A percentile compares a stretch with the other conserved stretches of the same genome.
Conservation (phyloP, 139 green algal species). For the Pedinophyceae sp. region DNA sequence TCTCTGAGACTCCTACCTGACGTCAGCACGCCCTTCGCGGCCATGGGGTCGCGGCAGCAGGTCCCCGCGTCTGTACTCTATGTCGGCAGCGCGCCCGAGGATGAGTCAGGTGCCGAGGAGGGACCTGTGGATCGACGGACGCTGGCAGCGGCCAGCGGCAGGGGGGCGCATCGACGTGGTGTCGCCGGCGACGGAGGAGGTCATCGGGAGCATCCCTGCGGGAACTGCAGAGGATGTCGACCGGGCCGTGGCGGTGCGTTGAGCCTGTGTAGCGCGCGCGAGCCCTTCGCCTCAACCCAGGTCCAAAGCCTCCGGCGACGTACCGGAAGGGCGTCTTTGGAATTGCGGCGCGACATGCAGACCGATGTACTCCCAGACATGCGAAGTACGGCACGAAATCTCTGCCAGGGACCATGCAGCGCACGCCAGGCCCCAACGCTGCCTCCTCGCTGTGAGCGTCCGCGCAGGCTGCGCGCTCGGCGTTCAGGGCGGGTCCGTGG, state of each 20-base stretch:
- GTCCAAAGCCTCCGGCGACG: too few species aligned
- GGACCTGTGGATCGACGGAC: conserved; percentile 34
- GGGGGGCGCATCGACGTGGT: conserved; percentile 27
- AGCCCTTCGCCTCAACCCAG: too few species aligned
- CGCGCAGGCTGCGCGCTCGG: conserved; percentile 22
- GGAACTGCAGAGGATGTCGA: conserved; percentile 37
- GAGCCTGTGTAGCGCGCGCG: background rate
- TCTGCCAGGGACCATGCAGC: background rate
- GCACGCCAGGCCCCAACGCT: too few species aligned
- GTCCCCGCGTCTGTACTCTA: too few species aligned
- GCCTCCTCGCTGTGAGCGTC: too few species aligned
- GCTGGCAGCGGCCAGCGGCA: conserved; percentile 16
- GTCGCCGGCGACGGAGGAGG: conserved; percentile 30
- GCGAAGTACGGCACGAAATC: background rate
- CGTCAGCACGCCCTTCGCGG: too few species aligned
- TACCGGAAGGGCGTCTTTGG: too few species aligned
- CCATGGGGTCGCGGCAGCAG: too few species aligned
- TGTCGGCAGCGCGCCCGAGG: too few species aligned
- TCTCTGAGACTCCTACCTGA: too few species aligned
- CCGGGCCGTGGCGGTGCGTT: conserved; percentile 18
- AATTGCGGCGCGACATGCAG: background rate
- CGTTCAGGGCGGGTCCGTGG: conserved; percentile 27
- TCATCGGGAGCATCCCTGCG: conserved; percentile 38
- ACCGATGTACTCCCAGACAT: background rate
- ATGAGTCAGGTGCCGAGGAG: conserved; percentile 4